A percentile compares a stretch with the other conserved stretches of the same genome.
These are phyloP conservation scores for Penicillium verrucosum DNA, from an alignment of 2,329 filamentous ascomycete genomes.

Conservation along the genomic window DNA sequence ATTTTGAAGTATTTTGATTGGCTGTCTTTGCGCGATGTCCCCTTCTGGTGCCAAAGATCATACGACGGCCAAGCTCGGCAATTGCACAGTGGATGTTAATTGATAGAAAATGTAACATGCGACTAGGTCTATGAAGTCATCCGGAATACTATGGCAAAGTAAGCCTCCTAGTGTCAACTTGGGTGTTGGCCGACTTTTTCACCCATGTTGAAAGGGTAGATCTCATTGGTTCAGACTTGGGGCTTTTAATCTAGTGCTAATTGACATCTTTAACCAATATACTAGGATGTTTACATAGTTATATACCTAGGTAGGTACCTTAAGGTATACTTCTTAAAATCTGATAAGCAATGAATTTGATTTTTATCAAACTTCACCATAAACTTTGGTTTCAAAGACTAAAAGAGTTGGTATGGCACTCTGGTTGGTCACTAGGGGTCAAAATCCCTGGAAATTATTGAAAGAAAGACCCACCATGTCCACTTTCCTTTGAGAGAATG, in stretches of 20 bases:
- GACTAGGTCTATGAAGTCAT: neutral
- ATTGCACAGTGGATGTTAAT: neutral
- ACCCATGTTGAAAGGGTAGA: neutral
- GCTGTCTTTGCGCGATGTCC: neutral
- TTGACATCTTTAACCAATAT: neutral
- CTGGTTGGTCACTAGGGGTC: conserved; percentile 3
- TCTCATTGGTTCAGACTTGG: neutral
- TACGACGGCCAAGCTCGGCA: neutral
- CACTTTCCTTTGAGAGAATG: conserved; percentile 2
- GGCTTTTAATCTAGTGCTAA: neutral
- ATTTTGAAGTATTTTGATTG: neutral
- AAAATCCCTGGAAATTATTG: neutral
- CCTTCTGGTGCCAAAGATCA: neutral
- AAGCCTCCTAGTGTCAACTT: neutral
- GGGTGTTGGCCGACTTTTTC: neutral
- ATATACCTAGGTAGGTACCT: no score
- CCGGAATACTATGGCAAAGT: neutral
- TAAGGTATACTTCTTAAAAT: no score
- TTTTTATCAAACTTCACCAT: neutral
- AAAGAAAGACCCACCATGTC: conserved; percentile 11
- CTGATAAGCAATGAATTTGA: no score
- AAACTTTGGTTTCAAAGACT: neutral
- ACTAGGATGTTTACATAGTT: no score
- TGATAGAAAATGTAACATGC: neutral
- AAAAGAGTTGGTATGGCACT: neutral